Percentiles rank a stretch among this genome's conserved stretches.
Evolutionary conservation across 176 grass and related monocot species (phyloP).

Genomic region (Otatea glauca): DNA sequence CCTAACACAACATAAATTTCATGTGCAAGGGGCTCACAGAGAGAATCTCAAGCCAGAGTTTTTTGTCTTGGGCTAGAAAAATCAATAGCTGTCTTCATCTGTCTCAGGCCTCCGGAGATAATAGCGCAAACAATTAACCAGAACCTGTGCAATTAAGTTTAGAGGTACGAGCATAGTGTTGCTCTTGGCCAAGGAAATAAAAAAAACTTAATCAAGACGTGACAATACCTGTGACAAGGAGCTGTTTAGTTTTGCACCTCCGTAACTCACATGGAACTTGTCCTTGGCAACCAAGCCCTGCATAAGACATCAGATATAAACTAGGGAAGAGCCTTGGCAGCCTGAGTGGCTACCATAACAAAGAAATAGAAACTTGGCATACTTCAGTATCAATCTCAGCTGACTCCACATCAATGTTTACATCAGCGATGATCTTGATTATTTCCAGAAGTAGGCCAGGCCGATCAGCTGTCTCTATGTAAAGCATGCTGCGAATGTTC

Average conservation of each 20-base stretch:
- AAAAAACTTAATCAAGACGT: constrained; percentile 1
- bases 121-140: constrained; percentile 78
- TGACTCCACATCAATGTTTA: constrained; percentile 90
- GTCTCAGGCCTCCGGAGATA: constrained; percentile 94
- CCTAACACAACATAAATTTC: constrained; percentile 23
- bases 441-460: constrained; percentile 87
- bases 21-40: constrained; percentile 31
- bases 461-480: constrained; percentile 97
- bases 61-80: neutral
- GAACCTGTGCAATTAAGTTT: constrained; percentile 50
- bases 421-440: constrained; percentile 74
- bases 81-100: constrained; percentile 95
- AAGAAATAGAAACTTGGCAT: constrained; percentile 24
- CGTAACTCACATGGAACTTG: constrained; percentile 97
- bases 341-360: neutral
- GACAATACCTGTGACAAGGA: constrained; percentile 74
- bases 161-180: constrained; percentile 23
- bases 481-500: constrained; percentile 66
- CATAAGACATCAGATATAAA: constrained; percentile 31
- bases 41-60: constrained; percentile 20
- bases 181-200: constrained; percentile 20
- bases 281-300: constrained; percentile 96
- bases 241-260: constrained; percentile 88
- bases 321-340: constrained; percentile 2
- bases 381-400: constrained; percentile 98